A percentile compares a stretch with the other conserved stretches of the same genome.
These are phyloP conservation scores for Rutidosis leptorrhynchoides DNA, from an alignment of 129 eudicot species.

Conservation along the genomic window DNA sequence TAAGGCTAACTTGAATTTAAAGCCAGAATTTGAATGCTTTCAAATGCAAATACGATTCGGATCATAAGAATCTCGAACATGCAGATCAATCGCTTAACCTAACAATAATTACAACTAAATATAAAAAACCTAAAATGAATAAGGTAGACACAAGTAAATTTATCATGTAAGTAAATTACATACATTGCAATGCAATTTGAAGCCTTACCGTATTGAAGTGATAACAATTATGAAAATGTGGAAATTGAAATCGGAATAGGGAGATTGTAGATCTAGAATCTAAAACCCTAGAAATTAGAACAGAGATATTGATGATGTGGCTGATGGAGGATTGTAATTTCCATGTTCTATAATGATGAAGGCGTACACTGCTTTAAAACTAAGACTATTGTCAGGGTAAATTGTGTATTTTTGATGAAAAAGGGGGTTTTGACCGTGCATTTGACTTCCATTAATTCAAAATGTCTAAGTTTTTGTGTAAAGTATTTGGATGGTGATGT, in stretches of 20 bases:
- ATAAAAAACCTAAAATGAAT: neutral
- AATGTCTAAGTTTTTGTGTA: too few species aligned
- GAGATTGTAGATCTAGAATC: slow-evolving; percentile 32
- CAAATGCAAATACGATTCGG: slow-evolving; percentile 12
- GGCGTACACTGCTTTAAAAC: slow-evolving; percentile 18
- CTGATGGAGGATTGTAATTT: neutral
- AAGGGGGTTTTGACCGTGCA: too few species aligned
- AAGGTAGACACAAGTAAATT: slow-evolving; percentile 11
- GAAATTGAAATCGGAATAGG: slow-evolving; percentile 8
- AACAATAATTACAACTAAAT: neutral
- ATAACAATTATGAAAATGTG: neutral
- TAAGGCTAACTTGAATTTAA: slow-evolving; percentile 16
- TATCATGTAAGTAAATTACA: neutral
- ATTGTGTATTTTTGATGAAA: too few species aligned
- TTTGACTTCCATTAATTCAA: too few species aligned
- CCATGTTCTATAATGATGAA: slow-evolving; percentile 31
- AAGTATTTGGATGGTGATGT: too few species aligned
- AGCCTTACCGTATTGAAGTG: slow-evolving; percentile 21
- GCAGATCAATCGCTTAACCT: slow-evolving; percentile 32
- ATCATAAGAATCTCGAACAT: slow-evolving; percentile 23
- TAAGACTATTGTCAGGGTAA: too few species aligned
- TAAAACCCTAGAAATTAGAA: slow-evolving; percentile 27
- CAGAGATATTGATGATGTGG: neutral
- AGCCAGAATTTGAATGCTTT: slow-evolving; percentile 16
- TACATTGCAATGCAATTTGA: slow-evolving; percentile 12